Evolutionary conservation across 164 flowering plant genomes (phyloP).

Genomic region (Aristolochia contorta): DNA sequence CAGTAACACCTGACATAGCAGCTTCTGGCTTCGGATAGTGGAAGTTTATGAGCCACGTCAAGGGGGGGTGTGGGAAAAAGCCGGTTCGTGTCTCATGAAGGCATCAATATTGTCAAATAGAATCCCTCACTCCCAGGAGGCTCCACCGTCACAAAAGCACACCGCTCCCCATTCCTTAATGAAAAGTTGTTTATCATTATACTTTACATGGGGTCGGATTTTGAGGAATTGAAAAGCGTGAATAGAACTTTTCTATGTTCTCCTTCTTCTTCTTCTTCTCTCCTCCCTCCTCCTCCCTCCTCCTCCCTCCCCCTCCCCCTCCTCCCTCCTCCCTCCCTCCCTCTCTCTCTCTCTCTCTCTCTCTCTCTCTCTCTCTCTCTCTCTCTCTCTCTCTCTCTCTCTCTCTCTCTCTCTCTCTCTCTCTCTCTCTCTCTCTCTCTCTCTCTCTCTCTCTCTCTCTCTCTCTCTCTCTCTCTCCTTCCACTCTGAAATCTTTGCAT

Average conservation of each 20-base stretch:
- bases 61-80: constrained; percentile 16
- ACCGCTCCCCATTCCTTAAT: constrained; percentile 22
- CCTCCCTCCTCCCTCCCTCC: too few species aligned
- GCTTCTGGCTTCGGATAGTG: too few species aligned
- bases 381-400: too few species aligned
- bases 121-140: constrained; percentile 57
- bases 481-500: background rate
- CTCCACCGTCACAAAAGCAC: constrained; percentile 52
- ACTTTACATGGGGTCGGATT: constrained; percentile 22
- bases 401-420: too few species aligned
- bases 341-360: background rate
- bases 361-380: too few species aligned
- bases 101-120: constrained; percentile 22
- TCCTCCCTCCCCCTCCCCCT: too few species aligned
- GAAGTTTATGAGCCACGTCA: too few species aligned
- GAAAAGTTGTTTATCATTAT: constrained; percentile 49
- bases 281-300: too few species aligned
- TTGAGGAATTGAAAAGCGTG: constrained; percentile 20
- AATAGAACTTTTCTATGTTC: constrained; percentile 17
- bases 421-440: background rate
- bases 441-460: too few species aligned
- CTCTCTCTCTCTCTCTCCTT: background rate
- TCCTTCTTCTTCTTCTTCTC: background rate
- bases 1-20: too few species aligned
- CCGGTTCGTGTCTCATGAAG: constrained; percentile 22